These are phyloP conservation scores for Cinnamomum chago DNA, from an alignment of 164 flowering plant genomes.

Conservation along the genomic window DNA sequence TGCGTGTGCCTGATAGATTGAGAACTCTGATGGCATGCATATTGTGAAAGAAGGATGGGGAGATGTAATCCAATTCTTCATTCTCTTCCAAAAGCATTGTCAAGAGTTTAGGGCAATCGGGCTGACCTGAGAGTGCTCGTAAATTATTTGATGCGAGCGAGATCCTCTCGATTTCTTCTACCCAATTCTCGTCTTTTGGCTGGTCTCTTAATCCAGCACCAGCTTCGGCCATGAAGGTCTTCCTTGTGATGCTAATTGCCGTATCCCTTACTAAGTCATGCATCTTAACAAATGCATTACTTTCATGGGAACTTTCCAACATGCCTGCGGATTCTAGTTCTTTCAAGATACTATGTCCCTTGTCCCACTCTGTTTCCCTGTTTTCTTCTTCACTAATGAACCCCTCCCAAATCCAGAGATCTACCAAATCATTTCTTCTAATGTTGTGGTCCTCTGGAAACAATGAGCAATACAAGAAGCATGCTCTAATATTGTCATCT, in stretches of 20 bases:
- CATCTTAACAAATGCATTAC: not conserved
- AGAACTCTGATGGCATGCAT: not conserved
- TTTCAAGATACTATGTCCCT: not conserved
- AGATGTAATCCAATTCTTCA: not conserved
- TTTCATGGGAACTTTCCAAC: not conserved
- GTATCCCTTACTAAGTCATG: not conserved
- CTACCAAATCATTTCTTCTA: not conserved
- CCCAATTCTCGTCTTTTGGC: not conserved
- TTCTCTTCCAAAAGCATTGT: not conserved
- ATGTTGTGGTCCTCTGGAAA: not conserved
- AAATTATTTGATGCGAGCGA: not conserved
- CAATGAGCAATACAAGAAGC: slow-evolving; percentile 9
- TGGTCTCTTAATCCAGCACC: not conserved
- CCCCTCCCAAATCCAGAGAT: not conserved
- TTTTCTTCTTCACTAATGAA: not conserved
- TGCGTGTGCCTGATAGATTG: not conserved
- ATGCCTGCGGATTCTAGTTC: not conserved
- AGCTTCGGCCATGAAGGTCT: not conserved
- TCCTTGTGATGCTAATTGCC: not conserved
- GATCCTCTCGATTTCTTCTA: not conserved
- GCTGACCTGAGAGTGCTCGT: not conserved
- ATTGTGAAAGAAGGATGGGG: not conserved
- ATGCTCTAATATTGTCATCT: not conserved
- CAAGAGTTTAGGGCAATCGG: not conserved
- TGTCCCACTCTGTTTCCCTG: not conserved